Percentiles rank a stretch among this genome's conserved stretches.
These are phyloP conservation scores for Nematocida ironsii DNA, from an alignment of 371 early-diverging fungal species.

Conservation along the genomic window DNA sequence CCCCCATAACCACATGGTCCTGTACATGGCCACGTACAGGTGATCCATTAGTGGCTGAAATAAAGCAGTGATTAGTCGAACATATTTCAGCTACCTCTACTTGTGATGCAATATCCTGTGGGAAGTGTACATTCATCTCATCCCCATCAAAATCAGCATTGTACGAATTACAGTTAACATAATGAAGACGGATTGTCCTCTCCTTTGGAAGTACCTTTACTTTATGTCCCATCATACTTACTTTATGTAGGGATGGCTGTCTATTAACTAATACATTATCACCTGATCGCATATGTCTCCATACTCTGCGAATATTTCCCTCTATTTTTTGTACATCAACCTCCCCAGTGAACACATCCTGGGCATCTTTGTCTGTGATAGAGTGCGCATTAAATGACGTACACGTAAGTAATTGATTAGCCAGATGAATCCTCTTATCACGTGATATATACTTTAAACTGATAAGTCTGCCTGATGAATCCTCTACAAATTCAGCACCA, in stretches of 20 bases:
- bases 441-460: slow-evolving; percentile 76
- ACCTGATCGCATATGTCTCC: slow-evolving; percentile 88
- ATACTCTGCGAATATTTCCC: slow-evolving; percentile 73
- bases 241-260: slow-evolving; percentile 98
- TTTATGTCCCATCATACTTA: slow-evolving; percentile 96
- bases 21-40: slow-evolving; percentile 98
- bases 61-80: slow-evolving; percentile 89
- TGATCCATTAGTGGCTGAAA: slow-evolving; percentile 90
- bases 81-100: slow-evolving; percentile 90
- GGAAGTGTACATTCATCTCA: slow-evolving; percentile 99
- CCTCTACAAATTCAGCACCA: slow-evolving; percentile 74
- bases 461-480: slow-evolving; percentile 81
- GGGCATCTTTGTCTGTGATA: slow-evolving; percentile 7
- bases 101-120: slow-evolving; percentile 88
- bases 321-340: slow-evolving; percentile 69
- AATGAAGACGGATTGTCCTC: slow-evolving; percentile 98
- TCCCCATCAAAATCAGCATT: slow-evolving; percentile 99
- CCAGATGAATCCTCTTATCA: slow-evolving; percentile 85
- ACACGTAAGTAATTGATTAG: slow-evolving; percentile 81
- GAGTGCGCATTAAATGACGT: slow-evolving; percentile 61
- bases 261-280: slow-evolving; percentile 95
- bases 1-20: slow-evolving; percentile 95
- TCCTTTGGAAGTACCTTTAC: slow-evolving; percentile 90
- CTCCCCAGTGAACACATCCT: slow-evolving; percentile 71
- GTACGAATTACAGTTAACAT: slow-evolving; percentile 88